phyloP scores from a whole-genome alignment of 177 flowering plant genomes.

The Tripterygium wilfordii region DNA sequence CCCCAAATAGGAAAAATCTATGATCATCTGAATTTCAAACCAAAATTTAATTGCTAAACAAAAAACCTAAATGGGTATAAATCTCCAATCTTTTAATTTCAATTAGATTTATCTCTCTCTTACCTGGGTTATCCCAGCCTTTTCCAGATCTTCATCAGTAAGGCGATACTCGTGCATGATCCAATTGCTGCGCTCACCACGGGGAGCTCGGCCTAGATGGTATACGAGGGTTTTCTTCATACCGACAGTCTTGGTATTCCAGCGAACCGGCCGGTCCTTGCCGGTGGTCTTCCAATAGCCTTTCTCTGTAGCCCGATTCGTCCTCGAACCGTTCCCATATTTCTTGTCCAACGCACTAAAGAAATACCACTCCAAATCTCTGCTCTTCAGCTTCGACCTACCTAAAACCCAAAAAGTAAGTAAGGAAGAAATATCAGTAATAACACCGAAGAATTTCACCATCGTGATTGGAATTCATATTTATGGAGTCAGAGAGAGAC shows the following conservation, averaged over 20 bases:
- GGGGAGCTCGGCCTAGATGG: conserved; percentile 39
- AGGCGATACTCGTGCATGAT: conserved; percentile 46
- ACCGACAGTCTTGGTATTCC: conserved; percentile 21
- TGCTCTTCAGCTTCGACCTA: conserved; percentile 32
- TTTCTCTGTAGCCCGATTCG: conserved; percentile 40
- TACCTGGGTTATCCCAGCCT: conserved; percentile 26
- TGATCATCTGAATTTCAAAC: too few relatives aligned
- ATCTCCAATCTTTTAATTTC: too few relatives aligned
- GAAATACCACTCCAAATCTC: conserved; percentile 51
- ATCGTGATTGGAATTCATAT: too few relatives aligned
- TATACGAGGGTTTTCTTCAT: conserved; percentile 53
- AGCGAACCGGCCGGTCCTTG: conserved; percentile 29
- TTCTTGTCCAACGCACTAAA: conserved; percentile 42
- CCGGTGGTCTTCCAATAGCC: conserved; percentile 54
- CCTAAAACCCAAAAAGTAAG: conserved; percentile 10
- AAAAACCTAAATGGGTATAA: too few relatives aligned
- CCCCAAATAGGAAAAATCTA: too few relatives aligned
- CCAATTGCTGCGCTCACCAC: conserved; percentile 43
- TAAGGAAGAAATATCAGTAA: background rate
- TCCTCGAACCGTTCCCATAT: conserved; percentile 39
- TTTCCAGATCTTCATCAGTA: conserved; percentile 25
- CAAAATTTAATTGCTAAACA: too few relatives aligned
- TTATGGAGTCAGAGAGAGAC: conserved; percentile 12
- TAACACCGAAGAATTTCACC: background rate
- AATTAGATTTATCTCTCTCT: too few relatives aligned